Evolutionary conservation across 257 asterid species (phyloP).

Genomic region (Scutellaria minor): DNA sequence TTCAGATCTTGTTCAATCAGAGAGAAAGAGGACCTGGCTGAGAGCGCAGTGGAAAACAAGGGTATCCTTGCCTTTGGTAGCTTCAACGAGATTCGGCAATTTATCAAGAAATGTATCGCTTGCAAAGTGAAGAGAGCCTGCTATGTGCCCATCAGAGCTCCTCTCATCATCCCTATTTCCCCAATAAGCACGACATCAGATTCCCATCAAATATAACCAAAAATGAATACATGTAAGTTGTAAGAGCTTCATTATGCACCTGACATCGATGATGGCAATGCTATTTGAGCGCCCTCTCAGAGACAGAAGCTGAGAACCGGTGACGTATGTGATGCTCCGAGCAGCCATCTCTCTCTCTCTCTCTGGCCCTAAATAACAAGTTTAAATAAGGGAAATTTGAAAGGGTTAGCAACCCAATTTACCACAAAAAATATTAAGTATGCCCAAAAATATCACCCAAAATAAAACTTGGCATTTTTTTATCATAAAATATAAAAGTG

Average conservation of each 20-base stretch:
- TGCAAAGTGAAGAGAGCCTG: constrained; percentile 88
- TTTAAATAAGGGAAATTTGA: too few relatives aligned
- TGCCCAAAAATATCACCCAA: too few relatives aligned
- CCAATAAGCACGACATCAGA: background rate
- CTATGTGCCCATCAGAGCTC: constrained; percentile 90
- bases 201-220: constrained; percentile 4
- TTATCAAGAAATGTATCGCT: constrained; percentile 76
- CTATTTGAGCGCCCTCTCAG: constrained; percentile 67
- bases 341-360: constrained; percentile 61
- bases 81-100: constrained; percentile 67
- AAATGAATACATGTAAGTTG: background rate
- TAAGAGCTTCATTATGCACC: constrained; percentile 41
- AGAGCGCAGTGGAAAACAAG: constrained; percentile 97
- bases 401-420: too few relatives aligned
- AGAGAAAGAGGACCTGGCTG: constrained; percentile 70
- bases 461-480: too few relatives aligned
- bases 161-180: constrained; percentile 81
- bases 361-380: too few relatives aligned
- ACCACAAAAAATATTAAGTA: too few relatives aligned
- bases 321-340: constrained; percentile 71
- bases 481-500: too few relatives aligned
- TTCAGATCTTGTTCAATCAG: background rate
- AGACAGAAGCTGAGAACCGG: constrained; percentile 75
- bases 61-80: constrained; percentile 83
- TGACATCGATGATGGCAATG: constrained; percentile 81